These are phyloP conservation scores for Naganishia sp. DNA, from an alignment of 1,284 basidiomycete genomes.

Conservation along the genomic window DNA sequence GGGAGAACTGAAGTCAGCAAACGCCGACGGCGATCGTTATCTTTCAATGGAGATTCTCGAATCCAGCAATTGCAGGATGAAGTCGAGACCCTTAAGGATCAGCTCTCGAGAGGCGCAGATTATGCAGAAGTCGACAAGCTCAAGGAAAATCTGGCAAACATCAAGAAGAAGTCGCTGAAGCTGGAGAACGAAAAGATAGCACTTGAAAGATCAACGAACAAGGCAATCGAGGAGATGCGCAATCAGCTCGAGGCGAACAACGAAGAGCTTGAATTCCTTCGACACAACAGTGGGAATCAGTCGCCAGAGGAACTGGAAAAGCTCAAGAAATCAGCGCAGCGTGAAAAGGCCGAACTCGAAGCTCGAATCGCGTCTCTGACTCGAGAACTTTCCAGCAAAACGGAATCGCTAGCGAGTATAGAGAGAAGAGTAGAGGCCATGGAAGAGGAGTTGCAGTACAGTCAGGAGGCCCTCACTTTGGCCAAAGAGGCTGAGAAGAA, in stretches of 20 bases:
- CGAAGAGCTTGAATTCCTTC: slow-evolving; percentile 45
- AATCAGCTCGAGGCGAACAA: slow-evolving; percentile 46
- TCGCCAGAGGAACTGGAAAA: slow-evolving; percentile 20
- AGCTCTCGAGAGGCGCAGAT: slow-evolving; percentile 26
- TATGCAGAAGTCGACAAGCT: slow-evolving; percentile 39
- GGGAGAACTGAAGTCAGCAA: slow-evolving; percentile 6
- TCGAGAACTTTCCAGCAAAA: slow-evolving; percentile 15
- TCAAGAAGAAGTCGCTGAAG: slow-evolving; percentile 44
- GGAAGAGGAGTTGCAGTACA: slow-evolving; percentile 22
- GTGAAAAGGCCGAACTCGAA: slow-evolving; percentile 20
- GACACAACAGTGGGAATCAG: slow-evolving; percentile 13
- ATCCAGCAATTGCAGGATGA: slow-evolving; percentile 30
- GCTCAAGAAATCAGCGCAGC: slow-evolving; percentile 24
- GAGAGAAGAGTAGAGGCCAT: slow-evolving; percentile 15
- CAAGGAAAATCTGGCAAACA: slow-evolving; percentile 26
- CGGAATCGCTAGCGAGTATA: slow-evolving; percentile 12
- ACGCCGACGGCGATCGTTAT: slow-evolving; percentile 25
- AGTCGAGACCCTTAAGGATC: slow-evolving; percentile 30
- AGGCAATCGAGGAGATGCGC: slow-evolving; percentile 43
- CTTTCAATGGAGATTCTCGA: slow-evolving; percentile 29
- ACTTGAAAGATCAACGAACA: slow-evolving; percentile 41
- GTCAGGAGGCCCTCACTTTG: neutral
- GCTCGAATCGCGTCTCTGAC: slow-evolving; percentile 11
- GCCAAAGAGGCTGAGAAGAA: slow-evolving; percentile 9
- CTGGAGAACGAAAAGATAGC: slow-evolving; percentile 52